Evolutionary conservation across 208 protist genomes (phyloP).

Genomic region (Crithidia thermophila): DNA sequence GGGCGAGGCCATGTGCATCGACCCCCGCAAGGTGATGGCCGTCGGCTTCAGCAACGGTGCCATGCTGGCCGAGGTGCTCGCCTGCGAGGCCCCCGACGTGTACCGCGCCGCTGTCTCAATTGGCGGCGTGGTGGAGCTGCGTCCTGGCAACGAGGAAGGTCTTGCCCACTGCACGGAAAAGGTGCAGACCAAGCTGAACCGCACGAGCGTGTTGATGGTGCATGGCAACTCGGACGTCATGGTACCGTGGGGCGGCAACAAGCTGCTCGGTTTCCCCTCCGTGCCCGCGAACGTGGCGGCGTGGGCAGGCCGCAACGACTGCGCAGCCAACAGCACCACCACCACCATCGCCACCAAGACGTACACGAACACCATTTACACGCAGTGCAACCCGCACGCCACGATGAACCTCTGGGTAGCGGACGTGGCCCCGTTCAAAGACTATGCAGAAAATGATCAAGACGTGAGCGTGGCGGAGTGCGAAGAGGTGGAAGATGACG

Average conservation of each 20-base stretch:
- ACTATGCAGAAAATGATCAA: no score
- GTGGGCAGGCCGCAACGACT: slow-evolving; percentile 54
- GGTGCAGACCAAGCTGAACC: slow-evolving; percentile 17
- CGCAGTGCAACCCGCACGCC: slow-evolving; percentile 20
- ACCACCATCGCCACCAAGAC: slow-evolving; percentile 48
- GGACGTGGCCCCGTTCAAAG: background rate
- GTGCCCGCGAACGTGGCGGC: slow-evolving; percentile 39
- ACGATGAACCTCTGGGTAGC: background rate
- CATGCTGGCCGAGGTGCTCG: slow-evolving; percentile 75
- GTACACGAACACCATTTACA: slow-evolving; percentile 59
- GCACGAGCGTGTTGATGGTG: slow-evolving; percentile 69
- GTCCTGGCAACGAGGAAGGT: slow-evolving; percentile 59
- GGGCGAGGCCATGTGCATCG: slow-evolving; percentile 33
- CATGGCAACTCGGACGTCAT: slow-evolving; percentile 64
- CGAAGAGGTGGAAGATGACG: background rate
- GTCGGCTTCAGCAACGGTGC: slow-evolving; percentile 86
- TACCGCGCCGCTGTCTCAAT: slow-evolving; percentile 63
- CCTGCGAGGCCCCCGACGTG: slow-evolving; percentile 39
- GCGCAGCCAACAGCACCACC: background rate
- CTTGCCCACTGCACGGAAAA: slow-evolving; percentile 40
- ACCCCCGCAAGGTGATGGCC: slow-evolving; percentile 50
- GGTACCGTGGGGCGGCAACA: slow-evolving; percentile 66
- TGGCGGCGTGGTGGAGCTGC: slow-evolving; percentile 59
- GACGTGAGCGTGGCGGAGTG: no score
- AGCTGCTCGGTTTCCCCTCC: slow-evolving; percentile 55